These are phyloP conservation scores for Colletotrichum australisinense DNA, from an alignment of 2,329 filamentous ascomycete genomes.

Conservation along the genomic window DNA sequence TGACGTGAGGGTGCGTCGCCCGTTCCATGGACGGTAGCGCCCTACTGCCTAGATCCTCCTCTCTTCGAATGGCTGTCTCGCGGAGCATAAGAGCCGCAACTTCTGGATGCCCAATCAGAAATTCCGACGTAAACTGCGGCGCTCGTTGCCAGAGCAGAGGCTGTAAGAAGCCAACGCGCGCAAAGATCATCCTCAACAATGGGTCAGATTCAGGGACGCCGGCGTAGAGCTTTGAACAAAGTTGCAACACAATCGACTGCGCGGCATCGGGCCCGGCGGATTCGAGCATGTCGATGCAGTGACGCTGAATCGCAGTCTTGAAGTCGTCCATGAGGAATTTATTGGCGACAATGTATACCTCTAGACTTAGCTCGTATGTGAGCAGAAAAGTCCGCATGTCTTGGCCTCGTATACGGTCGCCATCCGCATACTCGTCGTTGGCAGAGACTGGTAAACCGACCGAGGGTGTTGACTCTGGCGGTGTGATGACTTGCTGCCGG, in stretches of 20 bases:
- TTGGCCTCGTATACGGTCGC: conserved; percentile 53
- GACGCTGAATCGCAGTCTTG: conserved; percentile 53
- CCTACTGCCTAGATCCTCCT: conserved; percentile 49
- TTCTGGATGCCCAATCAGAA: conserved; percentile 57
- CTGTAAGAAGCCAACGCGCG: conserved; percentile 60
- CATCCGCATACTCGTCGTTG: conserved; percentile 37
- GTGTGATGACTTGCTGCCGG: conserved; percentile 29
- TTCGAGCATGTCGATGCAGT: conserved; percentile 59
- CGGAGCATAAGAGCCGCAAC: conserved; percentile 58
- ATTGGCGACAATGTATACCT: conserved; percentile 62
- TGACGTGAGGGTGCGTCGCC: conserved; percentile 7
- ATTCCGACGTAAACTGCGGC: conserved; percentile 53
- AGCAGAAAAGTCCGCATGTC: conserved; percentile 61
- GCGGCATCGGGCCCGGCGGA: conserved; percentile 55
- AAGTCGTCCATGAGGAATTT: conserved; percentile 60
- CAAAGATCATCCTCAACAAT: conserved; percentile 60
- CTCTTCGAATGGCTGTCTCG: conserved; percentile 57
- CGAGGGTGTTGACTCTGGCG: conserved; percentile 29
- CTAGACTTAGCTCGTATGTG: conserved; percentile 58
- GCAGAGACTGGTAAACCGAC: conserved; percentile 28
- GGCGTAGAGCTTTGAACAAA: conserved; percentile 55
- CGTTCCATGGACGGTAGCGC: conserved; percentile 58
- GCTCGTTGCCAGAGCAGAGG: conserved; percentile 54
- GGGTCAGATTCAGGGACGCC: conserved; percentile 56
- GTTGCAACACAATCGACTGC: conserved; percentile 54